A percentile compares a stretch with the other conserved stretches of the same genome.
phyloP scores from a whole-genome alignment of 371 early-diverging fungal species.

The Mucor mucedo region DNA sequence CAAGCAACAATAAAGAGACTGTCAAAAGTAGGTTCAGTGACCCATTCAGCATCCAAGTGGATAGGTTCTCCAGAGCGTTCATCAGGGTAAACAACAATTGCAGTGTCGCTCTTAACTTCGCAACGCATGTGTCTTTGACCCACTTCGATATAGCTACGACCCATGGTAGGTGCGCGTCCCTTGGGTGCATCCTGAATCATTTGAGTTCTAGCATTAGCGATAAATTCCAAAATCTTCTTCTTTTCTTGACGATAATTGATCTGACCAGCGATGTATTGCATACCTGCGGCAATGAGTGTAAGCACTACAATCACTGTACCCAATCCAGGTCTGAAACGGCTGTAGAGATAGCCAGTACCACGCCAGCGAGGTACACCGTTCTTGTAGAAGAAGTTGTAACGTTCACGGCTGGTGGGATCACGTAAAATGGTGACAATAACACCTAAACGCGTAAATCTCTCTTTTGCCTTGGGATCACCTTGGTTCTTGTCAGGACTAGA shows the following conservation, averaged over 20 bases:
- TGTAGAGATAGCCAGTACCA: slow-evolving; percentile 82
- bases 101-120: slow-evolving; percentile 49
- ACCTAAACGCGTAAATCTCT: slow-evolving; percentile 71
- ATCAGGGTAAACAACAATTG: slow-evolving; percentile 46
- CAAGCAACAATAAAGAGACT: slow-evolving; percentile 37
- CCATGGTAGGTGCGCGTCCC: slow-evolving; percentile 47
- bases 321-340: slow-evolving; percentile 83
- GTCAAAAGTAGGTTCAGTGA: slow-evolving; percentile 29
- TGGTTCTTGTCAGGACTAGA: slow-evolving; percentile 80
- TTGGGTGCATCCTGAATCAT: slow-evolving; percentile 46
- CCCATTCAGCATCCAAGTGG: slow-evolving; percentile 46
- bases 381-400: slow-evolving; percentile 85
- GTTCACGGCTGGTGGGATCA: slow-evolving; percentile 66
- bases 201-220: slow-evolving; percentile 43
- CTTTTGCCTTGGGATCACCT: slow-evolving; percentile 53
- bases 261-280: slow-evolving; percentile 72
- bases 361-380: slow-evolving; percentile 92
- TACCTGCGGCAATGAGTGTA: slow-evolving; percentile 53
- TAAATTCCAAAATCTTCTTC: slow-evolving; percentile 54
- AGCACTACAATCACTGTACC: slow-evolving; percentile 64
- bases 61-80: slow-evolving; percentile 36
- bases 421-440: slow-evolving; percentile 74
- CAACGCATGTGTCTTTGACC: slow-evolving; percentile 43
- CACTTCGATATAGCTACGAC: slow-evolving; percentile 46
- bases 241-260: slow-evolving; percentile 70